phyloP scores from a whole-genome alignment of 768 basidiomycete species.

The Hericium erinaceus region DNA sequence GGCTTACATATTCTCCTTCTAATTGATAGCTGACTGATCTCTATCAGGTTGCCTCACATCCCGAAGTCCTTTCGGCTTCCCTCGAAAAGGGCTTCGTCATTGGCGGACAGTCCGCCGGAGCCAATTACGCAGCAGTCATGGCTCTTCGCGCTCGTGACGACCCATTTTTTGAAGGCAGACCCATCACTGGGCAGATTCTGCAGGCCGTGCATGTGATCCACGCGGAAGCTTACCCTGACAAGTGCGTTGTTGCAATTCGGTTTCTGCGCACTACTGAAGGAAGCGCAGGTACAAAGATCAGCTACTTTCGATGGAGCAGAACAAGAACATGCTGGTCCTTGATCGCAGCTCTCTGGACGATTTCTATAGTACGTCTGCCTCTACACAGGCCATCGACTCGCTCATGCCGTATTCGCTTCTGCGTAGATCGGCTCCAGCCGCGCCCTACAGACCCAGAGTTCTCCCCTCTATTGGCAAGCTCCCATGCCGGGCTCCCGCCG shows the following conservation, averaged over 20 bases:
- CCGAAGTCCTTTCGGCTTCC: background rate
- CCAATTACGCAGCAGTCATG: background rate
- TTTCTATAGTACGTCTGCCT: background rate
- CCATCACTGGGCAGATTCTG: background rate
- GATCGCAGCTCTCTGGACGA: background rate
- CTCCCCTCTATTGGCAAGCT: background rate
- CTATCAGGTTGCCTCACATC: background rate
- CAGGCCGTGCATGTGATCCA: background rate
- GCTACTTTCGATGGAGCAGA: background rate
- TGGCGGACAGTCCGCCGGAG: background rate
- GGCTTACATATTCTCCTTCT: background rate
- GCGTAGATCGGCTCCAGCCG: background rate
- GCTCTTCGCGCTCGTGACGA: background rate
- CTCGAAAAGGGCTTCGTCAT: background rate
- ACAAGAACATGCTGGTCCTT: background rate
- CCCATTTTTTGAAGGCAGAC: background rate
- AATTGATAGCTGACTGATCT: background rate
- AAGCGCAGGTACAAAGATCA: background rate
- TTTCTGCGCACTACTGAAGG: background rate
- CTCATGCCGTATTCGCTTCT: background rate
- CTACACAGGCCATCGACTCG: background rate
- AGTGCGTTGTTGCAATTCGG: background rate
- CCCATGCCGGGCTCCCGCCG: background rate
- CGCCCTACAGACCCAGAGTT: background rate
- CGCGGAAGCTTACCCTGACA: background rate